Evolutionary conservation across 2,329 filamentous ascomycete genomes (phyloP), one percentile per base, ranked within the genome.

Genomic region (Exophiala lecanii-corni): DNA sequence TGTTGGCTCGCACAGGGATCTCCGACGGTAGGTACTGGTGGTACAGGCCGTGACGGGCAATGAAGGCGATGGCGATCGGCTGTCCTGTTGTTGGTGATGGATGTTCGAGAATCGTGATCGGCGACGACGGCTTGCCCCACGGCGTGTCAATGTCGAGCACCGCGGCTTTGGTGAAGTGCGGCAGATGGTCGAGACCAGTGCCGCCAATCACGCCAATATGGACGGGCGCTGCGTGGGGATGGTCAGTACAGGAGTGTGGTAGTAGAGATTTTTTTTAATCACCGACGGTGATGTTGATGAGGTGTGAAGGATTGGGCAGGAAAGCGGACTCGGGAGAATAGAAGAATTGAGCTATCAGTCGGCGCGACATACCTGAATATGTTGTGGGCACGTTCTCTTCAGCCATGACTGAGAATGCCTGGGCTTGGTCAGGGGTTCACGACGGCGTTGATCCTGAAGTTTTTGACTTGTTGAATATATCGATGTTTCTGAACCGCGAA

Each of bases 1-100:
- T 94, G 73, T 97, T 98, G 67, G 92, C 92, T 52, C 87, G 87
- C 54, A 82, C 79, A 47, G 89, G 89, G n/a, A 98, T 86, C 69
- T 98, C 92, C 62, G 96, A 89, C 0, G 92, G 92, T 4, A 89
- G 88, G 55, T 86, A 76, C 67, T 96, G 79, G 72, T 98, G 92
- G 76, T 92, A 75, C 9, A 81, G 64, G 54, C 92, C 92, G 68
- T 98, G 92, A 33, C 92, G 88, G 51, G 89, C 88, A 56, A 98
- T 79, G 74, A 98, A 98, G 43, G 92, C 92, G 51, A 98, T 70
- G 10, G 78, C 74, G 35, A 79, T 74, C 5, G 71, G 70, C 55
- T 75, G 70, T 56, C 74, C 72, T 39, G 72, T 79, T 50, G 86
- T 79, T 32, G 82, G 79, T 55, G 84, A 84, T 53, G 80, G 76